Evolutionary conservation across 768 basidiomycete species (phyloP).

Genomic region (Macrolepiota albuminosa): DNA sequence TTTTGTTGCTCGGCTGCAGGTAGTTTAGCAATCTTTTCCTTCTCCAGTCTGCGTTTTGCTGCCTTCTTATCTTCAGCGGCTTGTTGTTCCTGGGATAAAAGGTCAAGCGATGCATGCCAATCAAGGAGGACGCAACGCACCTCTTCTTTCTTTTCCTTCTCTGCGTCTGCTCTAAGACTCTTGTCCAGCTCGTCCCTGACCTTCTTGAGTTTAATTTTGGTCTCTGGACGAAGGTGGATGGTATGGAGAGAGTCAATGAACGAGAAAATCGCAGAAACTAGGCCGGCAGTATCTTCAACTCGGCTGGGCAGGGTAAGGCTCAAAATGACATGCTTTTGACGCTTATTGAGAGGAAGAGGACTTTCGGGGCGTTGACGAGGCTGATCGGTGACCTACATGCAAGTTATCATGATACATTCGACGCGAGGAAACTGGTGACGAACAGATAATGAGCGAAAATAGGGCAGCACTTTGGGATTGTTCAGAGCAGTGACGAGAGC

Average conservation of each 20-base stretch:
- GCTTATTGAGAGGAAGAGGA: conserved; percentile 43
- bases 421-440: conserved; percentile 3
- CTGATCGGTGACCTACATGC: conserved; percentile 72
- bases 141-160: conserved; percentile 69
- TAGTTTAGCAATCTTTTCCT: conserved; percentile 68
- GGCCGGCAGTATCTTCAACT: conserved; percentile 44
- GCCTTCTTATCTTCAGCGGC: conserved; percentile 64
- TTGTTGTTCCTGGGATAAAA: conserved; percentile 27
- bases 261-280: conserved; percentile 67
- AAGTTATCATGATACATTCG: conserved; percentile 3
- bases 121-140: conserved; percentile 21
- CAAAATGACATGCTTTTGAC: conserved; percentile 73
- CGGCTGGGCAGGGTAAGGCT: conserved; percentile 53
- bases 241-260: conserved; percentile 67
- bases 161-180: conserved; percentile 60
- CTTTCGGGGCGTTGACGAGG: conserved; percentile 63
- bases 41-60: conserved; percentile 68
- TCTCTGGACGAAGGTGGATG: conserved; percentile 72
- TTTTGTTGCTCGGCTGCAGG: conserved; percentile 82
- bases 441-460: conserved; percentile 85
- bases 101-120: background rate
- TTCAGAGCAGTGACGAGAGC: conserved; percentile 53
- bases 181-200: conserved; percentile 68
- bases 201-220: conserved; percentile 70
- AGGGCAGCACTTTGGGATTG: conserved; percentile 59